phyloP scores from a whole-genome alignment of 768 basidiomycete species.

The Botryobasidium botryosum region DNA sequence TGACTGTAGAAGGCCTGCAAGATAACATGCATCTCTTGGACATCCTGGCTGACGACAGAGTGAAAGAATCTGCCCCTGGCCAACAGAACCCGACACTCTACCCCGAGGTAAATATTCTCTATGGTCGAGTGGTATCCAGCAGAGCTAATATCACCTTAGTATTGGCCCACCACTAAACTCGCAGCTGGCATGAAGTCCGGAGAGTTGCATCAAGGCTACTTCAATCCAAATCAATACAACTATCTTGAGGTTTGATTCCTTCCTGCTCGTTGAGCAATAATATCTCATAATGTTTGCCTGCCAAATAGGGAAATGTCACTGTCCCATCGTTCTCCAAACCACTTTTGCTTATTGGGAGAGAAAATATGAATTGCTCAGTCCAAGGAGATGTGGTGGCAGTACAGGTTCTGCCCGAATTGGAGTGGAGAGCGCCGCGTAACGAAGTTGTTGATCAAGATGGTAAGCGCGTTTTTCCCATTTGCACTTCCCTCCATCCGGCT shows the following conservation, averaged over 20 bases:
- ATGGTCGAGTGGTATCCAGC: not conserved
- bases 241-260: slow-evolving; percentile 65
- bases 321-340: slow-evolving; percentile 59
- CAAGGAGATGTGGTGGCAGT: slow-evolving; percentile 87
- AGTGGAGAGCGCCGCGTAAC: slow-evolving; percentile 87
- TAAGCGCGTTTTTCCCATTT: too few species aligned
- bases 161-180: slow-evolving; percentile 54
- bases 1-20: slow-evolving; percentile 64
- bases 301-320: slow-evolving; percentile 72
- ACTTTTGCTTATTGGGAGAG: slow-evolving; percentile 68
- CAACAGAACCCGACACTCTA: slow-evolving; percentile 46
- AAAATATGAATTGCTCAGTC: slow-evolving; percentile 91
- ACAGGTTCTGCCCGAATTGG: slow-evolving; percentile 65
- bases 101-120: slow-evolving; percentile 36
- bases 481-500: not conserved
- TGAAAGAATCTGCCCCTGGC: slow-evolving; percentile 28
- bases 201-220: slow-evolving; percentile 78
- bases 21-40: slow-evolving; percentile 57
- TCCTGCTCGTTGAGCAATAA: too few species aligned
- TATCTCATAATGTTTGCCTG: not conserved
- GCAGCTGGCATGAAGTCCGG: slow-evolving; percentile 74
- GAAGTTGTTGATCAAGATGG: slow-evolving; percentile 91
- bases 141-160: slow-evolving; percentile 39
- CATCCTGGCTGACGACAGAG: slow-evolving; percentile 52
- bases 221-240: slow-evolving; percentile 90